Conservation (phyloP, 352 stramenopile genomes). For the Phytophthora hybrid region DNA sequence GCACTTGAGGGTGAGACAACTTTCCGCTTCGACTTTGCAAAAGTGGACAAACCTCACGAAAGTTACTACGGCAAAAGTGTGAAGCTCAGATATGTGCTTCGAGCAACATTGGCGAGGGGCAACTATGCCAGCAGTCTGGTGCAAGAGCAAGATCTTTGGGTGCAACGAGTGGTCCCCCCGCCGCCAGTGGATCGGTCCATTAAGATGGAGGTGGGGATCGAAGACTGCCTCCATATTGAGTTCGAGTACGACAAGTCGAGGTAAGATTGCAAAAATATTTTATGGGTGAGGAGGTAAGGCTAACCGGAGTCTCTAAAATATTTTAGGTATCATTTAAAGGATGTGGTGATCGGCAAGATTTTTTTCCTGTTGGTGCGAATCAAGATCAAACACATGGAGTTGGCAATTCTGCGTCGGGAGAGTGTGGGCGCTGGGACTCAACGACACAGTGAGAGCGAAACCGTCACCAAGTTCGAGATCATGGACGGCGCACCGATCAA, state of each 20-base stretch:
- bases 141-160: conserved; percentile 94
- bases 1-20: conserved; percentile 55
- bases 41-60: conserved; percentile 96
- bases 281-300: not conserved
- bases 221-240: conserved; percentile 99
- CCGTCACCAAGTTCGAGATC: conserved; percentile 98
- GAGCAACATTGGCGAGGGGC: conserved; percentile 90
- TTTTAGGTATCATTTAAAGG: conserved; percentile 90
- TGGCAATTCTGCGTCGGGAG: conserved; percentile 97
- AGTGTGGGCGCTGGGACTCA: conserved; percentile 84
- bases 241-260: conserved; percentile 98
- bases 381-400: conserved; percentile 99
- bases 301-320: conserved; percentile 4
- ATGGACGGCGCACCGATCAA: conserved; percentile 99
- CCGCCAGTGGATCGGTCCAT: conserved; percentile 93
- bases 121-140: conserved; percentile 93
- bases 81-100: conserved; percentile 96
- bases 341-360: conserved; percentile 98
- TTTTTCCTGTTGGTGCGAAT: conserved; percentile 98
- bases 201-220: conserved; percentile 99
- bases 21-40: conserved; percentile 95
- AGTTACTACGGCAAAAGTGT: conserved; percentile 98
- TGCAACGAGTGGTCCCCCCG: conserved; percentile 76
- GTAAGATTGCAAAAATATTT: conserved; percentile 58
- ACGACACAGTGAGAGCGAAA: conserved; percentile 96